Base-by-base conservation (phyloP, 1,139 yeast genomes). In the Wickerhamiella infanticola region DNA sequence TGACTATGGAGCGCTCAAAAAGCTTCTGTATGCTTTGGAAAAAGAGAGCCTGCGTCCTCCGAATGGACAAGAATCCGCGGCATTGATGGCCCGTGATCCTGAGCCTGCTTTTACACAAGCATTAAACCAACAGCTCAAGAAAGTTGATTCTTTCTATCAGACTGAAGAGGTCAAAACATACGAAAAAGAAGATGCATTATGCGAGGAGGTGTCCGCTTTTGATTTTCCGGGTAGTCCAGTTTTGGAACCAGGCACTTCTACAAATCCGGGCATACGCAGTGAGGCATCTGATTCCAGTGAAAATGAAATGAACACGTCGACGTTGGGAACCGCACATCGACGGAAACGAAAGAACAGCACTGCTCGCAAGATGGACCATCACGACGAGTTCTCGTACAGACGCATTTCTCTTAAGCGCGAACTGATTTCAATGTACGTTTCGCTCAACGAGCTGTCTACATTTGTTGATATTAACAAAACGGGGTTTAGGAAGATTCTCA, bases 401-500 rank as follows among this genome's bases (percentile, higher is more conserved):
- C 40, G 40, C 18, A 38, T 38, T 31, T 24, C 40, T 4, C 33
- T 38, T 2, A 35, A 35, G 3, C 37, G 37, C 13, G 23, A 11
- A 13, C 31, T 52, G 24, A 51, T 53, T 33, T 41, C 49, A 9
- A 64, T 79, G 42, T 88, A 77, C 65, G 88, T 90, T 8, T 69
- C 76, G 25, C 67, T 86, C 36, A 79, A 86, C n/a, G 96, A 88
- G 61, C 70, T 88, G 55, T 79, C 81, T 57, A 82, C 94, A 9
- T 88, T 67, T 60, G 70, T 82, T 45, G 94, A 85, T 57, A 69
- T 88, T 55, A 88, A 88, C 67, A 73, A 73, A 53, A 83, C 94
- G 35, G 97, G 96, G 5, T 84, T 88, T 64, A 74, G 82, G 41
- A 88, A 88, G 63, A 88, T 86, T 43, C 70, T 86, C 54, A 88